A percentile compares a stretch with the other conserved stretches of the same genome.
These are phyloP conservation scores for Penicillium sp. DNA, from an alignment of 2,329 filamentous ascomycete species.

Conservation along the genomic window DNA sequence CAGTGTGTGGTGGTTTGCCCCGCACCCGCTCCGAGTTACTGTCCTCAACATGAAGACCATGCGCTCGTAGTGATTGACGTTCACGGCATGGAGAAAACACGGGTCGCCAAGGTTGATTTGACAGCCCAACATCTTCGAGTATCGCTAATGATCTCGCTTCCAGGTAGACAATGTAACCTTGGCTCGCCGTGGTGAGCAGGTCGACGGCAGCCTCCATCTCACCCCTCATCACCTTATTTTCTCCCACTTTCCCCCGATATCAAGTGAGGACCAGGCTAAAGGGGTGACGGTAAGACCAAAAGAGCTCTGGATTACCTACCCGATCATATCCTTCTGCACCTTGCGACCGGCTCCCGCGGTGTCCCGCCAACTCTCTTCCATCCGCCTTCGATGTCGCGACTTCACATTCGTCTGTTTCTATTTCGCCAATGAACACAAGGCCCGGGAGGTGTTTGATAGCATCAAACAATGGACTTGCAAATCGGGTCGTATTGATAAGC, in stretches of 20 bases:
- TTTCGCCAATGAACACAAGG: slow-evolving; percentile 66
- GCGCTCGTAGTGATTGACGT: slow-evolving; percentile 27
- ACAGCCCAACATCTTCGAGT: background rate
- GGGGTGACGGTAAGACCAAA: slow-evolving; percentile 47
- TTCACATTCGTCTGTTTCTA: slow-evolving; percentile 92
- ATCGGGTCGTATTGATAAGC: slow-evolving; percentile 73
- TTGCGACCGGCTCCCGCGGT: slow-evolving; percentile 66
- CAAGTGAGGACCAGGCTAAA: slow-evolving; percentile 38
- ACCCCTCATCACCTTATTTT: slow-evolving; percentile 61
- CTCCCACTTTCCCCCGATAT: slow-evolving; percentile 48
- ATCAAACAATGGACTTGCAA: slow-evolving; percentile 77
- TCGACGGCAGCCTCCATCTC: slow-evolving; percentile 56
- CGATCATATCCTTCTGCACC: slow-evolving; percentile 76
- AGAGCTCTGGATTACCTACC: slow-evolving; percentile 91
- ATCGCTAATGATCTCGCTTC: slow-evolving; percentile 3
- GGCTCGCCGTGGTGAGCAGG: slow-evolving; percentile 51
- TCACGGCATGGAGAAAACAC: slow-evolving; percentile 42
- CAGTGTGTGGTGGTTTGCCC: background rate
- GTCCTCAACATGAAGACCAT: slow-evolving; percentile 30
- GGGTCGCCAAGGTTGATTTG: slow-evolving; percentile 38
- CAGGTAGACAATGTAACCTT: slow-evolving; percentile 56
- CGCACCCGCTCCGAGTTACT: slow-evolving; percentile 3
- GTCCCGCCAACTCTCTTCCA: slow-evolving; percentile 68
- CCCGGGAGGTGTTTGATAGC: slow-evolving; percentile 79
- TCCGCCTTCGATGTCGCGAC: slow-evolving; percentile 84